A percentile compares a stretch with the other conserved stretches of the same genome.
phyloP scores from a whole-genome alignment of 2,329 filamentous ascomycete genomes.

The Metarhizium humberi region DNA sequence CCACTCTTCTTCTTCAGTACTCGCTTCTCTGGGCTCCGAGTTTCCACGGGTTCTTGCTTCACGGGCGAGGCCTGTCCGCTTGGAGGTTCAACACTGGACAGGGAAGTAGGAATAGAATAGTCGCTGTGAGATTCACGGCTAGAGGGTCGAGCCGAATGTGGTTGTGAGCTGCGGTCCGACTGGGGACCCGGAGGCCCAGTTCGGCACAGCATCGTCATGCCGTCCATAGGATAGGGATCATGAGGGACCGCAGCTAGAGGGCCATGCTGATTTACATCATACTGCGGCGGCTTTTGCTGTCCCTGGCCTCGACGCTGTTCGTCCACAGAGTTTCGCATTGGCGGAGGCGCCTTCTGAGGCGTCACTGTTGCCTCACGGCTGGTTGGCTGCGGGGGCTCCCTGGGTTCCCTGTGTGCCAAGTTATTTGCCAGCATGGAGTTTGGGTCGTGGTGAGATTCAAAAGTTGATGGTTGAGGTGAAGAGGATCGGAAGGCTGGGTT shows the following conservation, averaged over 20 bases:
- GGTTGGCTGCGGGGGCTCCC: constrained; percentile 33
- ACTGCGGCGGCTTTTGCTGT: constrained; percentile 12
- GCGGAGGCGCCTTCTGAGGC: constrained; percentile 32
- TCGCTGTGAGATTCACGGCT: constrained; percentile 88
- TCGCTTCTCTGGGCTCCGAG: constrained; percentile 51
- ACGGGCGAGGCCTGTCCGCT: constrained; percentile 66
- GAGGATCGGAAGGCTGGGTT: constrained; percentile 95
- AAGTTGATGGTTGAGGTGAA: constrained; percentile 88
- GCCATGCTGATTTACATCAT: constrained; percentile 45
- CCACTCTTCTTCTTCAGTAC: constrained; percentile 65
- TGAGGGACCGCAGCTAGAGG: constrained; percentile 67
- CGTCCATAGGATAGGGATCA: constrained; percentile 88
- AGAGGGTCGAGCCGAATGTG: constrained; percentile 60
- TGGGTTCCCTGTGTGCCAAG: constrained; percentile 48
- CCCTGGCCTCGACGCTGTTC: constrained; percentile 12
- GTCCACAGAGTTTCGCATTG: constrained; percentile 9
- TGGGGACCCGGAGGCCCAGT: constrained; percentile 54
- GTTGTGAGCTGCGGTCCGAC: constrained; percentile 42
- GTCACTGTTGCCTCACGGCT: constrained; percentile 42
- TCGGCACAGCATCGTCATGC: constrained; percentile 95
- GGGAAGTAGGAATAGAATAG: constrained; percentile 78
- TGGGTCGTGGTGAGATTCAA: constrained; percentile 85
- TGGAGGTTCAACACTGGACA: constrained; percentile 74
- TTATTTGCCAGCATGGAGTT: constrained; percentile 63
- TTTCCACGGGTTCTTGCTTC: constrained; percentile 49